A percentile compares a stretch with the other conserved stretches of the same genome.
These are phyloP conservation scores for Lecanosticta acicola DNA, from an alignment of 2,329 filamentous ascomycete genomes.

Conservation along the genomic window DNA sequence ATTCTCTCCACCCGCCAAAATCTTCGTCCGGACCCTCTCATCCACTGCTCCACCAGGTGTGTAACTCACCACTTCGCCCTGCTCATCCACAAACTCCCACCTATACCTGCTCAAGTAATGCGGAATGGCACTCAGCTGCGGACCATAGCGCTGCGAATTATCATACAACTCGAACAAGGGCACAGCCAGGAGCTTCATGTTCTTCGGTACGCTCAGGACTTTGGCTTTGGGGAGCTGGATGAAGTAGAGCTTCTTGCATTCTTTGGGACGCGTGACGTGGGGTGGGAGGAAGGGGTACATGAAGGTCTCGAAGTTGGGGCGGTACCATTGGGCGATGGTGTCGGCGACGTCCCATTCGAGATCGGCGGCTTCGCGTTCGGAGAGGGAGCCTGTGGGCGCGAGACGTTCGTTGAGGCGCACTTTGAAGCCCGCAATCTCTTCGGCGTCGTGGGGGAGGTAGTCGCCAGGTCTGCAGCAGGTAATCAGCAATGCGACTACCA, in stretches of 20 bases:
- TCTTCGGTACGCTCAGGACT: constrained; percentile 93
- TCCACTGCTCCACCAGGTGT: constrained; percentile 29
- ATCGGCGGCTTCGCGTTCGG: constrained; percentile 59
- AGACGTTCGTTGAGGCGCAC: constrained; percentile 83
- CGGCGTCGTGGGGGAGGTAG: constrained; percentile 82
- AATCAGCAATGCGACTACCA: not conserved
- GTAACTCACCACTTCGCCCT: constrained; percentile 66
- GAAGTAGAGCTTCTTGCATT: constrained; percentile 98
- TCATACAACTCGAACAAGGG: constrained; percentile 97
- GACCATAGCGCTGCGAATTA: constrained; percentile 89
- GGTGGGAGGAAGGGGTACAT: constrained; percentile 98
- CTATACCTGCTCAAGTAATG: constrained; percentile 93
- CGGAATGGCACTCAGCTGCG: constrained; percentile 91
- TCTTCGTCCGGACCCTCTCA: constrained; percentile 28
- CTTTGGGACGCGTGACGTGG: constrained; percentile 92
- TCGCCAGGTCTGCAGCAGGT: constrained; percentile 68
- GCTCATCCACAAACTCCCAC: constrained; percentile 94
- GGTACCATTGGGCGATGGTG: constrained; percentile 96
- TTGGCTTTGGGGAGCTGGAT: constrained; percentile 91
- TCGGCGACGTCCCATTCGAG: constrained; percentile 87
- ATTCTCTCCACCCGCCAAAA: constrained; percentile 29
- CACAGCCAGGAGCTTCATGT: constrained; percentile 98
- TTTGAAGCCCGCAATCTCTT: constrained; percentile 95
- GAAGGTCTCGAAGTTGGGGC: constrained; percentile 98
- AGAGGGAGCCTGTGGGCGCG: constrained; percentile 69